These are phyloP conservation scores for Xerocomus potaroensis DNA, from an alignment of 768 basidiomycete genomes.

Conservation along the genomic window DNA sequence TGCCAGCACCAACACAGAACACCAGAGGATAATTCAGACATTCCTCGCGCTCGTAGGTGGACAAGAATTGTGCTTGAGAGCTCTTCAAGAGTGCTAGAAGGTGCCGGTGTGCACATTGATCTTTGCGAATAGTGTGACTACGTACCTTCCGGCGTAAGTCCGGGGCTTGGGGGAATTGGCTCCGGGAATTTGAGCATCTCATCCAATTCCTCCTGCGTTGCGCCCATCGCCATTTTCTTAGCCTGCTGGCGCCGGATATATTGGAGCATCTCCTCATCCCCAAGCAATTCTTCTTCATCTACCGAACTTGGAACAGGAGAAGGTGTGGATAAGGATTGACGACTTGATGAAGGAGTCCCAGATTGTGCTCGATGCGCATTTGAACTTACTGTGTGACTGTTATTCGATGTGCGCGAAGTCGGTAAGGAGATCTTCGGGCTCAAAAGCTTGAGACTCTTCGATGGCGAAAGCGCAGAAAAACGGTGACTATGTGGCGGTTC, in stretches of 20 bases:
- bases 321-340: slow-evolving; percentile 76
- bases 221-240: slow-evolving; percentile 79
- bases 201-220: slow-evolving; percentile 83
- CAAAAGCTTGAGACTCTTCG: slow-evolving; percentile 76
- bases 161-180: slow-evolving; percentile 65
- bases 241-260: slow-evolving; percentile 89
- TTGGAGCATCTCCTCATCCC: slow-evolving; percentile 96
- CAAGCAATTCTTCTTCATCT: slow-evolving; percentile 83
- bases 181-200: slow-evolving; percentile 91
- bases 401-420: slow-evolving; percentile 51
- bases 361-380: slow-evolving; percentile 49
- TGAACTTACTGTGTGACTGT: slow-evolving; percentile 34
- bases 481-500: slow-evolving; percentile 47
- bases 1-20: slow-evolving; percentile 75
- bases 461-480: slow-evolving; percentile 82
- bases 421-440: slow-evolving; percentile 72
- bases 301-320: slow-evolving; percentile 75
- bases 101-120: slow-evolving; percentile 6
- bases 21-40: slow-evolving; percentile 82
- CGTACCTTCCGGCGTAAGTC: slow-evolving; percentile 69
- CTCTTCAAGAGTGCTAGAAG: slow-evolving; percentile 60
- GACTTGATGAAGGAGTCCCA: slow-evolving; percentile 62
- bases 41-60: slow-evolving; percentile 87
- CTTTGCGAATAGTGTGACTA: slow-evolving; percentile 12
- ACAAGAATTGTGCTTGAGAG: slow-evolving; percentile 65